Conservation (phyloP, 2,329 filamentous ascomycete species). For the Venturia pyrina region DNA sequence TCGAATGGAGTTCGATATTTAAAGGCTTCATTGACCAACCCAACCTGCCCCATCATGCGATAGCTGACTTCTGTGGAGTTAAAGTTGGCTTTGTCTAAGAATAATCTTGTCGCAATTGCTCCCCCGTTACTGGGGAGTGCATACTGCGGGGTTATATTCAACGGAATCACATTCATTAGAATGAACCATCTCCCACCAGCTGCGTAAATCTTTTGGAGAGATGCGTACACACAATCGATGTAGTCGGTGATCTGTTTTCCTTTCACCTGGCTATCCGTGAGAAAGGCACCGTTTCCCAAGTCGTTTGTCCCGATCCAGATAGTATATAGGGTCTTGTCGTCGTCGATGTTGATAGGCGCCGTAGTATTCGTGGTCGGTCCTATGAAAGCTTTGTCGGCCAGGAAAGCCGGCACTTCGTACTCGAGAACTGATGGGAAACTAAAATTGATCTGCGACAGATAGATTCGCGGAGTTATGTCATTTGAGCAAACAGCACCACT, state of each 20-base stretch:
- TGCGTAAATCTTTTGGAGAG: slow-evolving; percentile 53
- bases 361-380: slow-evolving; percentile 22
- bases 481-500: slow-evolving; percentile 65
- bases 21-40: slow-evolving; percentile 41
- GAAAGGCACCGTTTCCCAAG: slow-evolving; percentile 54
- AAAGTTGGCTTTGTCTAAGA: slow-evolving; percentile 30
- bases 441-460: slow-evolving; percentile 33
- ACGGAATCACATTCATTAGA: slow-evolving; percentile 57
- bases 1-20: slow-evolving; percentile 42
- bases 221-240: slow-evolving; percentile 56
- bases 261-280: slow-evolving; percentile 52
- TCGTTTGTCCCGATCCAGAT: slow-evolving; percentile 81
- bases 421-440: slow-evolving; percentile 47
- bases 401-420: slow-evolving; percentile 39
- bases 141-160: slow-evolving; percentile 61
- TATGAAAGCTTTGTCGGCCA: slow-evolving; percentile 35
- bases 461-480: slow-evolving; percentile 49
- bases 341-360: slow-evolving; percentile 7
- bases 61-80: slow-evolving; percentile 42
- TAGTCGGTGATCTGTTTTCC: slow-evolving; percentile 55
- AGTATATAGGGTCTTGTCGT: slow-evolving; percentile 58
- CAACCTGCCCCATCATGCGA: slow-evolving; percentile 43
- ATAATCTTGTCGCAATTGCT: slow-evolving; percentile 35
- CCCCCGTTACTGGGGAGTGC: slow-evolving; percentile 39
- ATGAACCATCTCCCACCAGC: slow-evolving; percentile 62